phyloP scores from a whole-genome alignment of 2,329 filamentous ascomycete species.

The Clonostachys sp. region DNA sequence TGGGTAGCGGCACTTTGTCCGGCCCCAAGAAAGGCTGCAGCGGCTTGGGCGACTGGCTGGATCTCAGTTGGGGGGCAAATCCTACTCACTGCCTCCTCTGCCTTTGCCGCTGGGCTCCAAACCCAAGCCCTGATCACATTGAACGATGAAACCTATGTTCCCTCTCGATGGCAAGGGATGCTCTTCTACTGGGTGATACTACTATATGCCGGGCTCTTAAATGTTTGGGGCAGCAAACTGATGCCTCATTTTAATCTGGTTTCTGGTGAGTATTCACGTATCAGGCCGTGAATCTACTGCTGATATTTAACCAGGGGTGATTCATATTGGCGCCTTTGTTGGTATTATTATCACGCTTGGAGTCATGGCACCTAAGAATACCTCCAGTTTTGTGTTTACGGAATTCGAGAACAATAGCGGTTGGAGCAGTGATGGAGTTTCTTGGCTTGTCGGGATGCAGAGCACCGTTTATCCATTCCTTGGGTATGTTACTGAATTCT shows the following conservation, averaged over 20 bases:
- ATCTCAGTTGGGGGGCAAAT: conserved; percentile 40
- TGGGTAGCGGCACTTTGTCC: conserved; percentile 32
- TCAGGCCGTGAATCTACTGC: background rate
- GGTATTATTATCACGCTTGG: conserved; percentile 17
- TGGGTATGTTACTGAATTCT: conserved; percentile 12
- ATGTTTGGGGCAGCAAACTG: conserved; percentile 31
- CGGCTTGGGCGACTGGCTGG: conserved; percentile 26
- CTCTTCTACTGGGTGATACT: conserved; percentile 40
- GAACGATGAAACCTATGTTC: conserved; percentile 31
- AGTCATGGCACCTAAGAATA: conserved; percentile 21
- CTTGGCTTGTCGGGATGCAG: conserved; percentile 23
- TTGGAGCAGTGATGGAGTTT: conserved; percentile 20
- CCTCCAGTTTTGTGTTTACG: conserved; percentile 19
- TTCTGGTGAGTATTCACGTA: conserved; percentile 2
- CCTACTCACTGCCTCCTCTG: conserved; percentile 38
- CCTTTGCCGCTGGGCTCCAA: conserved; percentile 38
- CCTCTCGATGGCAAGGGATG: conserved; percentile 37
- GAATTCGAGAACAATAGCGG: conserved; percentile 22
- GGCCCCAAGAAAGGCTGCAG: background rate
- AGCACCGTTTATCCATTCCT: conserved; percentile 24
- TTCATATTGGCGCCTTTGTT: conserved; percentile 19
- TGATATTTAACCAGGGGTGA: conserved; percentile 5
- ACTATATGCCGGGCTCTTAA: conserved; percentile 26
- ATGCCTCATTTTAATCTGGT: conserved; percentile 26
- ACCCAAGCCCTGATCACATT: conserved; percentile 35